Conservation (phyloP, 177 flowering plant genomes). For the Vitis hybrid region DNA sequence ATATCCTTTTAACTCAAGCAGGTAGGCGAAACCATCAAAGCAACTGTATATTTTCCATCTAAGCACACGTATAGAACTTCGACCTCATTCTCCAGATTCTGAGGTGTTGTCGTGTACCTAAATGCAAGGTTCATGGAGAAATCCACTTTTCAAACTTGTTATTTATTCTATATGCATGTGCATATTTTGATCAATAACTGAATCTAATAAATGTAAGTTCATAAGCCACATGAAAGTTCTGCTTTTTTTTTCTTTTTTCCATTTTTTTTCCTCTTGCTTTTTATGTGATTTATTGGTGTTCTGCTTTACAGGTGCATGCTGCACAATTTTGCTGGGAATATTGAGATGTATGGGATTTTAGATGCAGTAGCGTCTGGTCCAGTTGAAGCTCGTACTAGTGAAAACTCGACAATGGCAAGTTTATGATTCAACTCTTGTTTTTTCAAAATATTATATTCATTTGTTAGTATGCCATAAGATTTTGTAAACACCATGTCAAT, state of each 20-base stretch:
- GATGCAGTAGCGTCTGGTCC: conserved; percentile 77
- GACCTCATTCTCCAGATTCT: too few relatives aligned
- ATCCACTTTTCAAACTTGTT: too few relatives aligned
- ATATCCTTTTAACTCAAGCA: too few relatives aligned
- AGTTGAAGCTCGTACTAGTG: conserved; percentile 62
- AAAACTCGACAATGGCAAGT: conserved; percentile 74
- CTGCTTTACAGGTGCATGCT: conserved; percentile 71
- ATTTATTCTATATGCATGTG: too few relatives aligned
- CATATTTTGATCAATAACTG: too few relatives aligned
- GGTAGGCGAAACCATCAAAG: too few relatives aligned
- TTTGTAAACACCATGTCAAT: neutral
- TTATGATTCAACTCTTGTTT: conserved; percentile 1
- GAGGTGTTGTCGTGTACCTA: too few relatives aligned
- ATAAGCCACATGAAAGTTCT: neutral
- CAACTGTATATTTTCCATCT: too few relatives aligned
- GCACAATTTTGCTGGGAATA: conserved; percentile 79
- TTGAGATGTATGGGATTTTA: conserved; percentile 78
- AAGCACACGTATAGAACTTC: too few relatives aligned
- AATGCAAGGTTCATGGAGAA: too few relatives aligned
- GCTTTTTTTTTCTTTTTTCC: neutral
- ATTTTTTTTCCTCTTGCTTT: neutral
- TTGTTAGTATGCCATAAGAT: neutral
- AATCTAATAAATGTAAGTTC: too few relatives aligned
- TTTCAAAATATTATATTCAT: neutral
- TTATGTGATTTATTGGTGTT: neutral